Conservation (phyloP, 495 filamentous ascomycete species). For the Penicillium diatomitis region DNA sequence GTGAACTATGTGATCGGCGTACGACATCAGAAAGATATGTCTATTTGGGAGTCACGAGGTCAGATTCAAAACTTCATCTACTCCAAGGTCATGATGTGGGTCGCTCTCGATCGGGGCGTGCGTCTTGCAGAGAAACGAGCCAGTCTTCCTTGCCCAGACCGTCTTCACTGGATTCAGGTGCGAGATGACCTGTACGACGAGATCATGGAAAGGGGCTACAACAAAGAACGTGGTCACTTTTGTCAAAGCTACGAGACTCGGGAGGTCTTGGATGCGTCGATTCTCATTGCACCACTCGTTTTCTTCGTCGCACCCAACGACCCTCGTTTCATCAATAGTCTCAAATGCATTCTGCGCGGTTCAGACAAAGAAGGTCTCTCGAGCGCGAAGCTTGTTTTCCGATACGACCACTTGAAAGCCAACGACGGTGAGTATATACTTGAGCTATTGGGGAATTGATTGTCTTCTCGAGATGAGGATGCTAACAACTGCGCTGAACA, state of each 20-base stretch:
- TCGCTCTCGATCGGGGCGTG: conserved; percentile 61
- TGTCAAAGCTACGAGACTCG: conserved; percentile 61
- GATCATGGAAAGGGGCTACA: conserved; percentile 63
- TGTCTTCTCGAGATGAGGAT: background rate
- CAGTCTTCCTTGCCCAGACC: conserved; percentile 56
- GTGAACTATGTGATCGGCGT: conserved; percentile 41
- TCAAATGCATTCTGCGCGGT: conserved; percentile 55
- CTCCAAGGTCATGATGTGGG: conserved; percentile 69
- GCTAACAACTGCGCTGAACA: conserved; percentile 22
- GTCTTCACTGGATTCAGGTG: conserved; percentile 49
- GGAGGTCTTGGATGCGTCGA: conserved; percentile 59
- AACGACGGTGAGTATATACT: conserved; percentile 50
- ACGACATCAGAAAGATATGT: conserved; percentile 57
- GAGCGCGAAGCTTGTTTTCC: conserved; percentile 60
- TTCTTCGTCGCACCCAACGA: conserved; percentile 70
- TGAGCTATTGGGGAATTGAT: background rate
- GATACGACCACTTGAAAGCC: conserved; percentile 55
- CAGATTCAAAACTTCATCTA: conserved; percentile 65
- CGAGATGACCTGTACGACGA: conserved; percentile 61
- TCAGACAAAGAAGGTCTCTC: conserved; percentile 65
- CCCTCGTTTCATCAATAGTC: conserved; percentile 57
- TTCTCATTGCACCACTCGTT: conserved; percentile 63
- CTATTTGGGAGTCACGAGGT: conserved; percentile 69
- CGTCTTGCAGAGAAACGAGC: conserved; percentile 61
- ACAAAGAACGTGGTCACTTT: conserved; percentile 53